These are phyloP conservation scores for Candida glucosophila DNA, from an alignment of 1,139 yeast species.

Conservation along the genomic window DNA sequence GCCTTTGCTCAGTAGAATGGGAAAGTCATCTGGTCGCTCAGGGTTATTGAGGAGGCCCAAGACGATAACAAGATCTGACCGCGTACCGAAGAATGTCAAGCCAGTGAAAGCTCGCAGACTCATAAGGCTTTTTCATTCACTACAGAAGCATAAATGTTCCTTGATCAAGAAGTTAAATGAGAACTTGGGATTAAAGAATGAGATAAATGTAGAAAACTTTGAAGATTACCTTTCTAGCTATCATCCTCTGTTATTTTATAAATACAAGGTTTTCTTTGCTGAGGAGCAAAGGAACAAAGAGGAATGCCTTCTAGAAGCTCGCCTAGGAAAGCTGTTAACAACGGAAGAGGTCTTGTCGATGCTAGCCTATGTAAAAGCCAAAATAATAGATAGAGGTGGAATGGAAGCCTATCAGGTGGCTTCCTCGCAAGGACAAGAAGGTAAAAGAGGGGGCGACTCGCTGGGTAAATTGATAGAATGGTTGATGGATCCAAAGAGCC, in stretches of 20 bases:
- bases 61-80: conserved; percentile 22
- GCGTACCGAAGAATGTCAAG: conserved; percentile 34
- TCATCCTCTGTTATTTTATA: conserved; percentile 1
- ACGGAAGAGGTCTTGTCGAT: conserved; percentile 16
- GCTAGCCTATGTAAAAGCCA: conserved; percentile 51
- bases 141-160: conserved; percentile 41
- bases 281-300: not conserved
- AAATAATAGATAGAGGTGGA: conserved; percentile 58
- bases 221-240: conserved; percentile 6
- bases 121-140: conserved; percentile 59
- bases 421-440: conserved; percentile 74
- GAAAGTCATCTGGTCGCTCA: no score
- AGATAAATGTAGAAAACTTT: conserved; percentile 21
- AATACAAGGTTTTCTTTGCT: conserved; percentile 1
- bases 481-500: conserved; percentile 27
- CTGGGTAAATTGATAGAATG: conserved; percentile 67
- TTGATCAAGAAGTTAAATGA: conserved; percentile 20
- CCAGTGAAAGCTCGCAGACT: conserved; percentile 61
- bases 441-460: conserved; percentile 81
- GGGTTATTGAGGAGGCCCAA: no score
- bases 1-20: no score
- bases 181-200: conserved; percentile 6
- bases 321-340: no score
- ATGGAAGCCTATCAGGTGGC: conserved; percentile 75
- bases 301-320: no score